phyloP scores from a whole-genome alignment of 176 grass and related monocot species.

The Phoenix roebelenii region DNA sequence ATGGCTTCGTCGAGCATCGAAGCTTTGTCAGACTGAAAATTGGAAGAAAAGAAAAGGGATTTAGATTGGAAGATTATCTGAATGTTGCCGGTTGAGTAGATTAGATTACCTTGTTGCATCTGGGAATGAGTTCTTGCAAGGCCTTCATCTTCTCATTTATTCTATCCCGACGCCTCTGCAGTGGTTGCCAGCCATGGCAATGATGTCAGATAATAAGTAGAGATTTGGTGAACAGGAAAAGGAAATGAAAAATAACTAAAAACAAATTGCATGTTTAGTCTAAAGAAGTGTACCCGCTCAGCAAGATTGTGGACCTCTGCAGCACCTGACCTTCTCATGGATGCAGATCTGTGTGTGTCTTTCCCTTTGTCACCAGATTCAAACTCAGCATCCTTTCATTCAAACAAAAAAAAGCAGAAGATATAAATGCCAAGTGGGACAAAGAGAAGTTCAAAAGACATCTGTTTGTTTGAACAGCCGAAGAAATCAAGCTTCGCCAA shows the following conservation, averaged over 20 bases:
- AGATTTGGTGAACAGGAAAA: too few relatives aligned
- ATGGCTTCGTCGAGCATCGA: constrained; percentile 26
- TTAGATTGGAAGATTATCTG: background rate
- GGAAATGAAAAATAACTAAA: too few relatives aligned
- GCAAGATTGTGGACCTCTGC: constrained; percentile 30
- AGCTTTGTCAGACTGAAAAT: constrained; percentile 28
- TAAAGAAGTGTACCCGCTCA: constrained; percentile 16
- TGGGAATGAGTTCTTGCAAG: constrained; percentile 22
- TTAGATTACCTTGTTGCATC: constrained; percentile 5
- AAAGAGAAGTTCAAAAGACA: too few relatives aligned
- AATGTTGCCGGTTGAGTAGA: background rate
- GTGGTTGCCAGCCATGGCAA: too few relatives aligned
- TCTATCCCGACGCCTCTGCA: constrained; percentile 11
- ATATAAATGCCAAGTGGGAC: too few relatives aligned
- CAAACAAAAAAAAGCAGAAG: background rate
- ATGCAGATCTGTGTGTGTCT: background rate
- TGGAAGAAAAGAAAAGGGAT: background rate
- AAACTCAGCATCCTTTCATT: constrained; percentile 9
- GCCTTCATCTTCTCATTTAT: constrained; percentile 20
- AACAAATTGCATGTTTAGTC: too few relatives aligned
- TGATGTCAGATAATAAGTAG: too few relatives aligned
- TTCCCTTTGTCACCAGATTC: constrained; percentile 5
- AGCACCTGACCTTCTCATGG: constrained; percentile 14
- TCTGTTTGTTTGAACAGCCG: too few relatives aligned
- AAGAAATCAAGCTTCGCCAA: too few relatives aligned